Base-by-base conservation (phyloP, 164 flowering plant genomes). In the Hamamelis virginiana region DNA sequence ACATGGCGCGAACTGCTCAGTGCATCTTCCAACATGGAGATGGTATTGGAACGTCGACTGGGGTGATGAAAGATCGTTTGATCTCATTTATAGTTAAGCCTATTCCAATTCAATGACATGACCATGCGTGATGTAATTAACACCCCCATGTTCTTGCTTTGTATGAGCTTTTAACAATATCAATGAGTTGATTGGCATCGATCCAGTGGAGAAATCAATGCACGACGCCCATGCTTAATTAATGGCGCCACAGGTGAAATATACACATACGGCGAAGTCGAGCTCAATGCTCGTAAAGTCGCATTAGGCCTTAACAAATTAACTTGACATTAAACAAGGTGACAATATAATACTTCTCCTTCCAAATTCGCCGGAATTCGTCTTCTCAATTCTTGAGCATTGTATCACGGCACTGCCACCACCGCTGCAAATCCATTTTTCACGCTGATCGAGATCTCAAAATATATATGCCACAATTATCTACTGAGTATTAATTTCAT, bases 371-470 rank as follows among this genome's bases (percentile, higher is more conserved):
- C 81, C 81, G 0, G 78, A 81, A 43, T 78, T 75, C 52, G 78
- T 75, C 6, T 62, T 78, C 27, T 25, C 80, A 5, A 78, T 81
- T 61, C 67, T 78, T 26, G 81, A 74, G 80, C 77, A 0, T 80
- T 80, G 8, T 58, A 41, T 9, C 57, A 19, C n/a, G 83, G 80
- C 18, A 80, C 83, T 59, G 57, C 68, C 27, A 64, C 66, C 62
- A 80, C 80, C 3, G 66, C 74, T 0, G 80, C 80, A 8, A 80
- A 80, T 64, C 83, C 83, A 5, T 72, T 77, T 67, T 76, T 68
- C 74, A 75, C 84, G 4, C 59, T 74, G 0, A 72, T 75, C 1
- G 79, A 78, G 73, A 71, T 76, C n/a, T 26, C 62, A 0, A 80
- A 77, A n/a, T n/a, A n/a, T n/a, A n/a, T n/a, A n/a, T n/a, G n/a